Conservation (phyloP, 2,329 filamentous ascomycete genomes). For the Xylaria multiplex region DNA sequence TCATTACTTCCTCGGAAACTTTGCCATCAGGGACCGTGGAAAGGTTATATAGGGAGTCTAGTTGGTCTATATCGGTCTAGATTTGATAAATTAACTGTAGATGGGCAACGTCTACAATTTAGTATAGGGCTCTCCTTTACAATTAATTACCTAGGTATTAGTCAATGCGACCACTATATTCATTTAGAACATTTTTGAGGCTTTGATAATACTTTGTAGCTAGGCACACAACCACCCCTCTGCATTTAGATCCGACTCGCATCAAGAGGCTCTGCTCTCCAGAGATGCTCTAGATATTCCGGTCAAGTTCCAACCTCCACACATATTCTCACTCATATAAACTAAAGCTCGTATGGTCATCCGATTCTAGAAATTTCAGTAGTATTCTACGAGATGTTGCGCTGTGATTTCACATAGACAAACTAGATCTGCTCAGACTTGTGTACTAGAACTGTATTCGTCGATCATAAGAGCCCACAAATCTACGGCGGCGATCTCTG, state of each 20-base stretch:
- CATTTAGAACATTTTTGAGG: not conserved
- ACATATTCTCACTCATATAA: not conserved
- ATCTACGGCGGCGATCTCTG: not conserved
- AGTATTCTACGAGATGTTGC: not conserved
- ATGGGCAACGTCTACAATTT: not conserved
- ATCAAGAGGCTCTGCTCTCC: not conserved
- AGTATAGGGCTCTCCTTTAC: not conserved
- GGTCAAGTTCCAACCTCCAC: not conserved
- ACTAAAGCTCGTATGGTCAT: not conserved
- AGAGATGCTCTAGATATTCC: not conserved
- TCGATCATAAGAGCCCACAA: not conserved
- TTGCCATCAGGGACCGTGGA: not conserved
- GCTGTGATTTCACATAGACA: not conserved
- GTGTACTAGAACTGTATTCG: not conserved
- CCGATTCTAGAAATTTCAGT: not conserved
- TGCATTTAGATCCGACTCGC: not conserved
- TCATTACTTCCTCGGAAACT: not conserved
- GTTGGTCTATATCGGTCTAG: not conserved
- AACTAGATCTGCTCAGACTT: not conserved
- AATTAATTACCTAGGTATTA: not conserved
- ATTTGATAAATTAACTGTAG: not conserved
- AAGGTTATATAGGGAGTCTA: not conserved
- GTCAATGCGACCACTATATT: not conserved
- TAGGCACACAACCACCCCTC: not conserved
- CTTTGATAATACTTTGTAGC: not conserved